Evolutionary conservation across 1,139 yeast genomes (phyloP), one percentile per base, ranked within the genome.

Genomic region (Hemisphaericaspora lyxosophila): DNA sequence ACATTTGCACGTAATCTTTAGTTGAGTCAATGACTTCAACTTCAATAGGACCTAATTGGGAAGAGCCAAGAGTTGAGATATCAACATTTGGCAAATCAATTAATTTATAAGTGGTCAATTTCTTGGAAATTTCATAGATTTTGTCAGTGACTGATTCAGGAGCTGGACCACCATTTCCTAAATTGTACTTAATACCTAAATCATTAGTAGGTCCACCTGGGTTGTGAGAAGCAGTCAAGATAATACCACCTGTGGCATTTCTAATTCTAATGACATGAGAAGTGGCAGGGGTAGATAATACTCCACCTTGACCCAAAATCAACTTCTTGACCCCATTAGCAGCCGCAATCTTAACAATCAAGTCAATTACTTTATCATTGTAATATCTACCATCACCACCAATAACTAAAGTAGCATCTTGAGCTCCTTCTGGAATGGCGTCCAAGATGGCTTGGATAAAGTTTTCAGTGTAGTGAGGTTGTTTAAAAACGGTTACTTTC

Each of bases 151-250:
- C 94, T 14, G 85, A 70, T 62, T 92, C 98, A 4, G 98, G 98
- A n/a, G 98, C 98, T 28, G 98, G 98, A 2, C 97, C 98, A 48
- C 98, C 98, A 57, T 92, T 90, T 46, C 87, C 80, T 63, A 94
- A 73, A 64, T 92, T 92, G 72, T 92, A 92, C 70, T 92, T 92
- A 70, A 92, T 92, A 42, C 98, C 98, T 62, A 90, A 78, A 59
- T 92, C 98, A 47, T 87, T 81, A 26, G 75, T 67, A 43, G 97
- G 97, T 5, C 97, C 97, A 60, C 98, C 98, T n/a, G 98, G 98
- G 64, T 92, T 92, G 65, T 92, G 98, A 25, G 96, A 85, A 4
- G 98, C 98, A 15, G 98, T 92, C 56, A 92, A 73, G 48, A 94
- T 88, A 62, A 92, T 89, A 44, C 97, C 98, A 46, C 98, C 98